These are phyloP conservation scores for Phytopythium mirpurense DNA, from an alignment of 352 stramenopile species.

Conservation along the genomic window DNA sequence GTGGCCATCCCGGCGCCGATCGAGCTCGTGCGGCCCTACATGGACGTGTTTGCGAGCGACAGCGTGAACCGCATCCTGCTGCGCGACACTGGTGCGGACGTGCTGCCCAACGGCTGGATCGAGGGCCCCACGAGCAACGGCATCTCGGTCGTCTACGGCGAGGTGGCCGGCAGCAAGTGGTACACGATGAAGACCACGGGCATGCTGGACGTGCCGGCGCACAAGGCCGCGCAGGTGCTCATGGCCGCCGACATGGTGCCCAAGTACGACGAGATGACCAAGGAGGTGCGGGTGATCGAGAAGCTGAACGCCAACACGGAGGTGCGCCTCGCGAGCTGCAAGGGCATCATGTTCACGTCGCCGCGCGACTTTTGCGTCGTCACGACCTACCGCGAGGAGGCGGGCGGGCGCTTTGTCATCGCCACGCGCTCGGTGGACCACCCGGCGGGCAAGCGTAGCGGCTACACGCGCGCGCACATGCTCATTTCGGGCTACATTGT, in stretches of 20 bases:
- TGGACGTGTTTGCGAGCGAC: constrained; percentile 53
- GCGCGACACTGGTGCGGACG: constrained; percentile 51
- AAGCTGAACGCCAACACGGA: constrained; percentile 60
- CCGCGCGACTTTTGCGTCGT: constrained; percentile 70
- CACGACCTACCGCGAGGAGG: constrained; percentile 43
- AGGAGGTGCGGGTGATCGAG: constrained; percentile 57
- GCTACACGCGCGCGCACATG: constrained; percentile 39
- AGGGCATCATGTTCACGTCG: constrained; percentile 73
- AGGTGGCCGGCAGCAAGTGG: constrained; percentile 56
- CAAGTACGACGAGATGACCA: constrained; percentile 80
- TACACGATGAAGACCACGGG: constrained; percentile 70
- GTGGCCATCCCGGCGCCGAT: constrained; percentile 52
- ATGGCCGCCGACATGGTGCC: constrained; percentile 53
- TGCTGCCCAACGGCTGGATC: constrained; percentile 60
- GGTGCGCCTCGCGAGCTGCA: constrained; percentile 51
- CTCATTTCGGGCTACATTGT: constrained; percentile 72
- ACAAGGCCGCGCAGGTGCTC: constrained; percentile 45
- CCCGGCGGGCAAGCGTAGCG: constrained; percentile 35
- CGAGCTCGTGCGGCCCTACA: constrained; percentile 34
- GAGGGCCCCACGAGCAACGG: constrained; percentile 58
- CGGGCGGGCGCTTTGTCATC: constrained; percentile 52
- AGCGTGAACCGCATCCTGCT: constrained; percentile 43
- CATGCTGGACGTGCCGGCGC: constrained; percentile 45
- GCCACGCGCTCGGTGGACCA: constrained; percentile 69
- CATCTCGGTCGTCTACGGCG: constrained; percentile 70